Evolutionary conservation across 1,139 yeast genomes (phyloP), one percentile per base, ranked within the genome.

Genomic region (Kodamaea sp.): DNA sequence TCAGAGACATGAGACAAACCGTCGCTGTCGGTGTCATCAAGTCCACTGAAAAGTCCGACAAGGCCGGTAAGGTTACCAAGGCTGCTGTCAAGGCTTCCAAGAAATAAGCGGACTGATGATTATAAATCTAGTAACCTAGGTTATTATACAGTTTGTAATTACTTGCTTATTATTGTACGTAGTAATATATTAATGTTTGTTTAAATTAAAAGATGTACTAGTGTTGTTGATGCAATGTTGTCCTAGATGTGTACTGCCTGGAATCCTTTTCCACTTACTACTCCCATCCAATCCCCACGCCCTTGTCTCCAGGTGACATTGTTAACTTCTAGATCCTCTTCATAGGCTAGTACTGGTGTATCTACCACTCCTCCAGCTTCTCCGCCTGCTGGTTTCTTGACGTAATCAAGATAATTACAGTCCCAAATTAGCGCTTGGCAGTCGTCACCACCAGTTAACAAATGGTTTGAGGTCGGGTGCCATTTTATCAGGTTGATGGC

Each of bases 11-110:
- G 97, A 87, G 97, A 84, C 96, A 88, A 78, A 89, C 97, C 59
- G 97, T 90, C 63, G 97, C 97, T 69, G 97, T 90, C 71, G 97
- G 97, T 88, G 97, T 90, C 70, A 88, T 90, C 92, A 90, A 90
- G 87, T 76, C 94, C 59, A 97, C 92, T 64, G 96, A 81, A 69
- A 92, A 92, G 87, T 67, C 94, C 54, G 94, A 83, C 78, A 81
- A 79, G 76, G 87, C 88, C 64, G 95, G 95, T 80, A 92, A 92
- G 92, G 96, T 92, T 63, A 92, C 98, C 92, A 92, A 92, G 90
- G 95, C 98, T 75, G 97, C 97, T 71, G 82, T 76, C 66, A 92
- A 92, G 89, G 97, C 97, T 74, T 83, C 84, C 70, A 90, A 89
- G 90, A 88, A 90, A 83, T 90, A 90, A 84, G 59, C 62, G 12